Conservation (phyloP, 768 basidiomycete genomes). For the Lactarius quietus region DNA sequence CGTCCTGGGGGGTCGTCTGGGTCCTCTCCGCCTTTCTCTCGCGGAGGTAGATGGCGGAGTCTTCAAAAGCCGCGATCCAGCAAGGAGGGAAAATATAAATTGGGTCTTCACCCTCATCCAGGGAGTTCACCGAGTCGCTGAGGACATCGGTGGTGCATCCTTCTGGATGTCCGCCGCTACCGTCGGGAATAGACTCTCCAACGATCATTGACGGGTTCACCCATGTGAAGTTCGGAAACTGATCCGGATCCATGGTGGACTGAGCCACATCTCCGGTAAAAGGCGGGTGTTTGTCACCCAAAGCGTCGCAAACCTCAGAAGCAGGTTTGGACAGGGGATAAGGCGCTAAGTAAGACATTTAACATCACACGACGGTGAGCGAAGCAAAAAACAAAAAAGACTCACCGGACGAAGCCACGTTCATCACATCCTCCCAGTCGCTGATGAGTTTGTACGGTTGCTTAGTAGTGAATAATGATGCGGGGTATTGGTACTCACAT, state of each 20-base stretch:
- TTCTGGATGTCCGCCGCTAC: not conserved
- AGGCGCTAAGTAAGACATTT: constrained; percentile 1
- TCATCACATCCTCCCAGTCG: constrained; percentile 10
- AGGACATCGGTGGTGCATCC: not conserved
- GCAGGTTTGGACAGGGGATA: not conserved
- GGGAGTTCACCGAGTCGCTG: not conserved
- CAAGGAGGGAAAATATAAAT: not conserved
- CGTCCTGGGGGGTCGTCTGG: constrained; percentile 4
- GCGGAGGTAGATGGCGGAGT: constrained; percentile 7
- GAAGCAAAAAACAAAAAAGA: not conserved
- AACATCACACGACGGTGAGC: not conserved
- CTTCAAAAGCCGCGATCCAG: not conserved
- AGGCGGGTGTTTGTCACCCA: not conserved
- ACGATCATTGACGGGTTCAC: constrained; percentile 6
- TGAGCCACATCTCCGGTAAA: not conserved
- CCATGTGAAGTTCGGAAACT: constrained; percentile 15
- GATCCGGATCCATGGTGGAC: not conserved
- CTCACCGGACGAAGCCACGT: not conserved
- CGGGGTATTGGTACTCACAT: not conserved
- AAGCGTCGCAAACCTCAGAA: not conserved
- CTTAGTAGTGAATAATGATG: not conserved
- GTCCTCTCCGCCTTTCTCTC: not conserved
- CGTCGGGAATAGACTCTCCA: not conserved
- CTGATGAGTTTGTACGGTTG: not conserved
- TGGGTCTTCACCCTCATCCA: constrained; percentile 1